Base-by-base conservation (phyloP, 1,139 yeast genomes). In the Taphrina wiesneri region DNA sequence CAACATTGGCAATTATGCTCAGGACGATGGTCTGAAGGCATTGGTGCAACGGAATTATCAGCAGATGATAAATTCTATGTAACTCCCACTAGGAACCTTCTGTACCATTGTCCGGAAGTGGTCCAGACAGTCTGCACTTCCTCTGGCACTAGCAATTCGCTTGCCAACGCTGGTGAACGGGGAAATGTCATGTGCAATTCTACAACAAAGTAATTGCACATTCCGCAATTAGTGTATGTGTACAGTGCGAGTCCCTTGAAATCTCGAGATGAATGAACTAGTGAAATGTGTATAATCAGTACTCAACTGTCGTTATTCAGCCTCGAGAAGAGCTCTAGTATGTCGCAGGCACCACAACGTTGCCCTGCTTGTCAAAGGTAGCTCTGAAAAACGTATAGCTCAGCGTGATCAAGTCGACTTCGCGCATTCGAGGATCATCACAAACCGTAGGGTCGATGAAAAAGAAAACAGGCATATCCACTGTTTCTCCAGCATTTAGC, bases 391-490 rank as follows among this genome's bases (percentile, higher is more conserved):
- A 93, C 0, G 98, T 89, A 75, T 93, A 93, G 77, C 93, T 96
- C 73, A 93, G 82, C 26, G 93, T 91, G 57, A 93, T 83, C 75
- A 92, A 97, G 73, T 91, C 95, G 57, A 92, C 86, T 73, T 90
- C 88, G 75, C 95, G 84, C 95, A 93, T 90, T 52, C 86, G 82
- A 7, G 99, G 98, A 75, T 95, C 99, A 70, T 87, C 87, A 56
- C 96, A 96, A 77, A 90, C 93, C 71, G 95, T 99, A 0, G 99
- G 99, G 75, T 95, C 99, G 66, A 95, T 89, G 77, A 95, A 95
- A 83, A 95, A 95, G 79, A 95, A 95, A 19, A 68, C 69, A 1
- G 99, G 99, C 99, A 95, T 93, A 74, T 95, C 99, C 17, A 95
- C 96, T 75, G 93, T 98, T 78, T 95, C 99, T 5, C 98, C 98